phyloP scores from a whole-genome alignment of 2,329 filamentous ascomycete species.

The Coccinonectria pachysandricola region DNA sequence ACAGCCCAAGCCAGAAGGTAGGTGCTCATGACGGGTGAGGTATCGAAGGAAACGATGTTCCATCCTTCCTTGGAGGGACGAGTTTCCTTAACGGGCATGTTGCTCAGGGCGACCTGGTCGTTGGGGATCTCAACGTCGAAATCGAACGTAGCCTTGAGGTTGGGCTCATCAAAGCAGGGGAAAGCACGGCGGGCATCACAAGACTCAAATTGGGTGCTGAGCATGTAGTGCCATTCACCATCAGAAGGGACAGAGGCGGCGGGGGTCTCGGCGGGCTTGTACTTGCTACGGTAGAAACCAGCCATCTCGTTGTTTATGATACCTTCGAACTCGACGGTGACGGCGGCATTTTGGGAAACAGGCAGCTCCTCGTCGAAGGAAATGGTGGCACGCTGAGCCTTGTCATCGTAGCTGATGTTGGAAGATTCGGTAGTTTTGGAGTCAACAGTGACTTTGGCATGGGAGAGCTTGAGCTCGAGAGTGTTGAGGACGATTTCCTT shows the following conservation, averaged over 20 bases:
- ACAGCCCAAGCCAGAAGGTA: constrained; percentile 89
- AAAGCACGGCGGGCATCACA: constrained; percentile 92
- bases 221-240: constrained; percentile 59
- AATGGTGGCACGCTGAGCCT: constrained; percentile 74
- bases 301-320: constrained; percentile 85
- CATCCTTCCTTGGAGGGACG: constrained; percentile 51
- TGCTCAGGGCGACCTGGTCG: constrained; percentile 81
- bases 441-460: constrained; percentile 49
- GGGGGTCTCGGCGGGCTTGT: constrained; percentile 67
- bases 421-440: constrained; percentile 49
- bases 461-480: constrained; percentile 69
- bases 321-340: constrained; percentile 68
- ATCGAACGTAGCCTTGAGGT: constrained; percentile 92
- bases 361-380: constrained; percentile 63
- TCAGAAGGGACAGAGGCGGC: constrained; percentile 69
- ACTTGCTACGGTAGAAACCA: constrained; percentile 89
- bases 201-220: constrained; percentile 95
- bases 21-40: constrained; percentile 83
- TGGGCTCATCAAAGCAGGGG: constrained; percentile 96
- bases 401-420: constrained; percentile 68
- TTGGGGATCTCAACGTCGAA: constrained; percentile 85
- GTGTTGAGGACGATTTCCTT: constrained; percentile 76
- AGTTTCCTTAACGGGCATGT: constrained; percentile 80
- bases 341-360: constrained; percentile 51
- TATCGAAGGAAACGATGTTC: constrained; percentile 69